phyloP scores from a whole-genome alignment of 2,329 filamentous ascomycete genomes.

The Gyromitra esculenta region DNA sequence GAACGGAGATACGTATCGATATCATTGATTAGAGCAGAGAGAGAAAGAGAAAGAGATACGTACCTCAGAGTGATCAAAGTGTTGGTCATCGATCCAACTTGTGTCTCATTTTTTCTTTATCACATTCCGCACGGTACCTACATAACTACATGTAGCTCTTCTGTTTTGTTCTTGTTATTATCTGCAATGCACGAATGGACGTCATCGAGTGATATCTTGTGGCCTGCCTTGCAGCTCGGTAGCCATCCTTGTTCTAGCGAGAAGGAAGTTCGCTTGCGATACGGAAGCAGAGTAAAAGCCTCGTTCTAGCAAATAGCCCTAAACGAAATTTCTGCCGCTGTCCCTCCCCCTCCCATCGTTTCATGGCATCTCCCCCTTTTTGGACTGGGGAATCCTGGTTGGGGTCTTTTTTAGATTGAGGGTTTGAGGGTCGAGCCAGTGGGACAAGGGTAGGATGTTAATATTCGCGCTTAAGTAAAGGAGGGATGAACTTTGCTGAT shows the following conservation, averaged over 20 bases:
- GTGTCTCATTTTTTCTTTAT: constrained; percentile 9
- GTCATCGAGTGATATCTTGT: constrained; percentile 33
- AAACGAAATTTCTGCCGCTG: neutral
- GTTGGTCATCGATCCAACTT: neutral
- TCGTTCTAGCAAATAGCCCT: neutral
- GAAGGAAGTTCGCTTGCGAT: constrained; percentile 17
- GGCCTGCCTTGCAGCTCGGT: constrained; percentile 30
- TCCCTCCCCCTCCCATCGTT: neutral
- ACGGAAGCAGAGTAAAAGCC: constrained; percentile 20
- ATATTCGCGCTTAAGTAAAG: neutral
- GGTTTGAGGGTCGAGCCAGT: neutral
- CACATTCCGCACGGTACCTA: neutral
- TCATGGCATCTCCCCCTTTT: neutral
- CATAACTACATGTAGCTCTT: too few relatives aligned
- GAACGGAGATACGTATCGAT: constrained; percentile 17
- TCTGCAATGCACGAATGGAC: neutral
- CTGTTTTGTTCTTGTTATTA: too few relatives aligned
- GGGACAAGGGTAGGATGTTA: neutral
- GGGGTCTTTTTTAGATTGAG: neutral
- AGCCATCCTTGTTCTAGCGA: constrained; percentile 4
- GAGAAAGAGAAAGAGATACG: too few relatives aligned
- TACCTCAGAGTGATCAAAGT: neutral
- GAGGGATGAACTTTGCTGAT: neutral
- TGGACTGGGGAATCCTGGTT: neutral
- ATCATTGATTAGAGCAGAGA: constrained; percentile 11